Evolutionary conservation across 306 rosid genomes (phyloP).

Genomic region (Citrullus mucosospermus): DNA sequence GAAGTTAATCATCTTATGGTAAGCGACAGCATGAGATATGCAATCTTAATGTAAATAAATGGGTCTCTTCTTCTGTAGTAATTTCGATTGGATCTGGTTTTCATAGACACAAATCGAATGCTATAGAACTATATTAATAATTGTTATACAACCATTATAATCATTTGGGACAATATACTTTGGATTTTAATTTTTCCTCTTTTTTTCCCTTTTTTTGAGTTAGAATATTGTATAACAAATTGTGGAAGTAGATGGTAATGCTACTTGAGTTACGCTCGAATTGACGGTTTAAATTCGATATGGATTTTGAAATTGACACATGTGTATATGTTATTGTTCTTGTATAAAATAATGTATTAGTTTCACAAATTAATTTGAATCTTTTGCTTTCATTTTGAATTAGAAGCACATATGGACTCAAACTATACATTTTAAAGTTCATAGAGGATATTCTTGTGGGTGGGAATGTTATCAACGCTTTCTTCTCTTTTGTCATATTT

Average conservation of each 20-base stretch:
- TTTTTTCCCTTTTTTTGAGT: not conserved
- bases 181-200: not conserved
- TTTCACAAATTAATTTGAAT: not conserved
- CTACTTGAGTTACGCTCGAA: not conserved
- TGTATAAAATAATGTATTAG: not conserved
- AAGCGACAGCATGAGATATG: conserved; percentile 96
- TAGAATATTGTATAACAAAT: not conserved
- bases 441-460: no score
- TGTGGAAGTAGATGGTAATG: no score
- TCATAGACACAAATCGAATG: not conserved
- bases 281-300: not conserved
- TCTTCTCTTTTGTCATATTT: no score
- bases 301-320: not conserved
- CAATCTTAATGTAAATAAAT: conserved; percentile 75
- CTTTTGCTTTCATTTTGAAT: not conserved
- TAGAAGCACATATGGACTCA: not conserved
- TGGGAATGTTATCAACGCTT: no score
- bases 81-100: conserved; percentile 1
- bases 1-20: conserved; percentile 95
- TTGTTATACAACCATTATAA: not conserved
- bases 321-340: not conserved
- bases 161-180: not conserved
- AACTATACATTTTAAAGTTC: not conserved
- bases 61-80: not conserved
- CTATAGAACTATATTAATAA: not conserved